A percentile compares a stretch with the other conserved stretches of the same genome.
These are phyloP conservation scores for Nannizzia gypsea DNA, from an alignment of 2,329 filamentous ascomycete genomes.

Conservation along the genomic window DNA sequence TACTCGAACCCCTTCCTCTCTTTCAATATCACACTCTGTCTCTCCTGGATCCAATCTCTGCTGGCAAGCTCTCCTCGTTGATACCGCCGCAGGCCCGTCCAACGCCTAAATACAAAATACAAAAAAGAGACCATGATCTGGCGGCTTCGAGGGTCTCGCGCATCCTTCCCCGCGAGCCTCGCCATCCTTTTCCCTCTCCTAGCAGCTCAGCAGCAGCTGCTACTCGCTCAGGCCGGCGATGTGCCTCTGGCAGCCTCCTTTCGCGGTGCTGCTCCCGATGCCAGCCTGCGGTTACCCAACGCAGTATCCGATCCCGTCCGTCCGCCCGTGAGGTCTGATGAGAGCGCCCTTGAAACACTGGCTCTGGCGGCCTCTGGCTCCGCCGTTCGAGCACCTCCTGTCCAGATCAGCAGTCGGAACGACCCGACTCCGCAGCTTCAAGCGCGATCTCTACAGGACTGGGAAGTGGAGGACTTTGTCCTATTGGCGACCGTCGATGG, in stretches of 20 bases:
- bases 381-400: constrained; percentile 85
- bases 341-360: constrained; percentile 94
- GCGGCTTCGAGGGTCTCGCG: constrained; percentile 50
- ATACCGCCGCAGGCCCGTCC: too few species aligned
- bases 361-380: constrained; percentile 63
- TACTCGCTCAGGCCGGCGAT: constrained; percentile 20
- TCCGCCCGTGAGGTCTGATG: constrained; percentile 41
- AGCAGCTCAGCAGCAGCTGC: constrained; percentile 55
- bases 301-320: constrained; percentile 13
- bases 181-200: constrained; percentile 48
- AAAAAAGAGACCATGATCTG: constrained; percentile 45
- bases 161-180: constrained; percentile 45
- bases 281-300: constrained; percentile 13
- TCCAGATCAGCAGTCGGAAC: constrained; percentile 52
- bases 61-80: background rate
- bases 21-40: background rate
- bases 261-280: constrained; percentile 14
- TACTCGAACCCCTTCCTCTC: background rate
- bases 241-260: constrained; percentile 21
- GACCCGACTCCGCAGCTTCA: constrained; percentile 69
- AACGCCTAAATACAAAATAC: too few species aligned
- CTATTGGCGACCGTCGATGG: constrained; percentile 99
- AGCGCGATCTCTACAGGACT: constrained; percentile 97
- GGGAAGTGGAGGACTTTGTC: constrained; percentile 99
- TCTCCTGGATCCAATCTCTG: background rate